Base-by-base conservation (phyloP, 1,139 yeast genomes). In the Yamadazyma sp. region DNA sequence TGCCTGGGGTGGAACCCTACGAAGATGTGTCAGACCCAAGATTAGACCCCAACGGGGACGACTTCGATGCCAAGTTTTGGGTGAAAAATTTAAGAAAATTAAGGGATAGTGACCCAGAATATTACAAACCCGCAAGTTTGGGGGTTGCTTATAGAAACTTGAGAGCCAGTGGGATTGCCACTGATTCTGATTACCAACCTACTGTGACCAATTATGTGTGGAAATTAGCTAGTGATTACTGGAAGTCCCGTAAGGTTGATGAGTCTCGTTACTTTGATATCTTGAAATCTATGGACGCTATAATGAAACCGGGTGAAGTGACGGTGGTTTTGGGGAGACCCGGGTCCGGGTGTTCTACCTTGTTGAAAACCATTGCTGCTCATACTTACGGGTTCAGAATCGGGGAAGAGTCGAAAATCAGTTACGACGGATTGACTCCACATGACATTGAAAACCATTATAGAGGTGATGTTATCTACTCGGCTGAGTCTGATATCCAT, bases 121-220 rank as follows among this genome's bases (percentile, higher is more conserved):
- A 79, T 53, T 85, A 78, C 59, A 80, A 81, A 50, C 80, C 80
- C 11, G 71, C 80, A 28, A 69, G 77, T 14, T 63, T 86, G 42
- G 95, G 95, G 9, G 69, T 88, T 28, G 75, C 84, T 3, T 88
- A 82, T 70, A 74, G 76, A 44, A 64, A 85, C 51, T 63, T 88
- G 49, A 64, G 85, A 41, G 94, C 91, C 1, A 76, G 72, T 48
- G 96, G 96, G 43, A 74, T 75, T 43, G 89, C 92, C 9, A 70
- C 84, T 4, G 94, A 84, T 54, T 76, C 89, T 2, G 92, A 86
- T 53, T 88, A 83, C 61, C 95, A 87, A 60, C 68, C 84, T 17
- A 87, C 89, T 1, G 81, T 85, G 9, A 54, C 73, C 17, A 87
- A 84, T 54, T 66, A 73, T 11, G 62, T 69, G 24, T 58, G 41